Base-by-base conservation (phyloP, 2,329 filamentous ascomycete species). In the Alternaria sp. region DNA sequence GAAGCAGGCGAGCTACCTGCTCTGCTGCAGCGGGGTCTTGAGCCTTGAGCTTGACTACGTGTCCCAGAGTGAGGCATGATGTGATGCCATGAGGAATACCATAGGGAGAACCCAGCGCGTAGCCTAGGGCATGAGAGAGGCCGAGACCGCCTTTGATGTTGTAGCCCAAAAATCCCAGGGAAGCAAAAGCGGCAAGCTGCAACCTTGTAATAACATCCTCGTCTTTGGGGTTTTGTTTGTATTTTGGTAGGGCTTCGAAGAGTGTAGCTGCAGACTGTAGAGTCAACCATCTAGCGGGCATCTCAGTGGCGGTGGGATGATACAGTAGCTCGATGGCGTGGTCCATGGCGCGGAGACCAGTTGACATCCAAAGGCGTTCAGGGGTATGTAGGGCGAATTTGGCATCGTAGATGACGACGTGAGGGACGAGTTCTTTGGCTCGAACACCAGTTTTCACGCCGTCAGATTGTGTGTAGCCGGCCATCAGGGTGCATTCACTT, bases 1-100 rank as follows among this genome's bases (percentile, higher is more conserved):
- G 81, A 22, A 82, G 63, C 54, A 83, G 64, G 2, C 83, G 69
- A 5, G 81, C 79, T 43, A 85, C 66, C 66, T 84, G 81, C 57
- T 74, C 77, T 11, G 84, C 84, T 36, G 82, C 80, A 4, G 74
- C 75, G 1, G 74, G 70, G 6, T 81, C 80, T 44, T 75, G 63
- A 0, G 84, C 82, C 64, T 86, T 86, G 20, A 87, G 72, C 70
- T 83, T 84, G 4, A 86, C 80, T 0, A 87, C 85, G 55, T 84
- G 82, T 0, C 83, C 83, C 0, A 87, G 76, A 0, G 84, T 86
- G 47, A 87, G 67, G 65, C 85, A 86, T 2, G 80, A 83, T 0
- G 85, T 87, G 46, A 86, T 81, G 0, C 85, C 85, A 62, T 87
- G 85, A 0, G 85, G 85, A 39, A 88, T 87, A 0, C 76, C 70